These are phyloP conservation scores for Alternaria sp. DNA, from an alignment of 2,329 filamentous ascomycete genomes.

Conservation along the genomic window DNA sequence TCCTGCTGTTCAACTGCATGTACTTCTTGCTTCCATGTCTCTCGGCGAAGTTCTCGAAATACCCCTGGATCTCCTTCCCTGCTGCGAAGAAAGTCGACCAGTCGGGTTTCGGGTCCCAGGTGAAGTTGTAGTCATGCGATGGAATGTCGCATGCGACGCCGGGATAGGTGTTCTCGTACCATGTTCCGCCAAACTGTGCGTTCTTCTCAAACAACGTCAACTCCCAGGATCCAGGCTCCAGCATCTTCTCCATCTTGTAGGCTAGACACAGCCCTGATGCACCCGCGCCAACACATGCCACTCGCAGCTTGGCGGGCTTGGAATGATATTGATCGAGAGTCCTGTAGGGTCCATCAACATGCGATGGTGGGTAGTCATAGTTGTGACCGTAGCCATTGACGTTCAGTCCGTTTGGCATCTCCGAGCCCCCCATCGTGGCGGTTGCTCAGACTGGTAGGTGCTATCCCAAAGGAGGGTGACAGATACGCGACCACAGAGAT, in stretches of 20 bases:
- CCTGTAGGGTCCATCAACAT: slow-evolving; percentile 39
- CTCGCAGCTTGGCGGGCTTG: slow-evolving; percentile 38
- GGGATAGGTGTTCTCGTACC: slow-evolving; percentile 46
- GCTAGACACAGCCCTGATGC: slow-evolving; percentile 41
- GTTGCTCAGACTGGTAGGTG: not conserved
- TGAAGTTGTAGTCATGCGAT: slow-evolving; percentile 67
- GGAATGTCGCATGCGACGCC: slow-evolving; percentile 46
- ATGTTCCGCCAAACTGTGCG: slow-evolving; percentile 38
- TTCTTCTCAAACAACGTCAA: slow-evolving; percentile 43
- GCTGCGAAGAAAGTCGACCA: slow-evolving; percentile 59
- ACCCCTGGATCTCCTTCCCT: slow-evolving; percentile 57
- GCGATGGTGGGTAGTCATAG: slow-evolving; percentile 41
- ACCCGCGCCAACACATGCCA: slow-evolving; percentile 39
- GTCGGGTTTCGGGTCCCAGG: slow-evolving; percentile 66
- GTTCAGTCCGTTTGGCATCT: slow-evolving; percentile 35
- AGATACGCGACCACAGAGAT: not conserved
- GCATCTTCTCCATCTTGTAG: slow-evolving; percentile 45
- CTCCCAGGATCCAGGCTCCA: slow-evolving; percentile 38
- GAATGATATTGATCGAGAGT: slow-evolving; percentile 45
- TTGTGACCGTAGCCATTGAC: slow-evolving; percentile 34
- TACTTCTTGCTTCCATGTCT: slow-evolving; percentile 63
- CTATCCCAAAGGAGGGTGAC: not conserved
- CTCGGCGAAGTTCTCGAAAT: slow-evolving; percentile 58
- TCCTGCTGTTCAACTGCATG: slow-evolving; percentile 55
- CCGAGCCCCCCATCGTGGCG: slow-evolving; percentile 36